Evolutionary conservation across 2,329 filamentous ascomycete species (phyloP), one percentile per base, ranked within the genome.

Genomic region (Zymoseptoria passerinii): DNA sequence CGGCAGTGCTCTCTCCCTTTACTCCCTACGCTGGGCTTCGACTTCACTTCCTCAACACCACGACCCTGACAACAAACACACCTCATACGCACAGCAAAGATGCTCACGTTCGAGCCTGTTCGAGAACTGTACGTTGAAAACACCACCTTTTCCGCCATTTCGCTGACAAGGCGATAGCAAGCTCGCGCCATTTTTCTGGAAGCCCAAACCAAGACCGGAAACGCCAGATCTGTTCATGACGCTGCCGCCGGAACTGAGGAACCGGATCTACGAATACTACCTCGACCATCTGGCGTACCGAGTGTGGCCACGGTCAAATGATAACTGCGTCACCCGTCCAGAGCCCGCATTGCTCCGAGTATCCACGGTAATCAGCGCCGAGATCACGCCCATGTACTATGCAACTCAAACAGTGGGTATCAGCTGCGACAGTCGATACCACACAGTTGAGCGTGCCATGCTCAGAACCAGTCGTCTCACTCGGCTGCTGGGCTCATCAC

Each of bases 381-480:
- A 65, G 28, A 52, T 58, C 5, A 44, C 52, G n/a, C 56, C 57
- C 1, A 54, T 65, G 9, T 62, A 53, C 53, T 65, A 58, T 51
- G 53, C 35, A 40, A 57, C 53, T 27, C 8, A n/a, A 10, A 28
- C 4, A 8, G 7, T 52, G 10, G 28, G n/a, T 44, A 51, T 27
- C 8, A 16, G 8, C n/a, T 19, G 8, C 54, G 35, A 9, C 20
- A 35, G 1, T 50, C 35, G 9, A n/a, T 44, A 44, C 13, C 16
- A 44, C 35, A 44, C 35, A 13, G 35, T 56, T 4, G 16, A 20
- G 2, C 16, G 27, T 5, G 10, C 19, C 9, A 35, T 53, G n/a
- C 52, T 48, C 18, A 61, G 53, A 20, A 48, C 52, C 23, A 29
- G 51, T 3, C 13, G 23, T 29, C 50, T 63, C n/a, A 40, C 57